Conservation (phyloP, 345 rosid genomes). For the Camelina neglecta region DNA sequence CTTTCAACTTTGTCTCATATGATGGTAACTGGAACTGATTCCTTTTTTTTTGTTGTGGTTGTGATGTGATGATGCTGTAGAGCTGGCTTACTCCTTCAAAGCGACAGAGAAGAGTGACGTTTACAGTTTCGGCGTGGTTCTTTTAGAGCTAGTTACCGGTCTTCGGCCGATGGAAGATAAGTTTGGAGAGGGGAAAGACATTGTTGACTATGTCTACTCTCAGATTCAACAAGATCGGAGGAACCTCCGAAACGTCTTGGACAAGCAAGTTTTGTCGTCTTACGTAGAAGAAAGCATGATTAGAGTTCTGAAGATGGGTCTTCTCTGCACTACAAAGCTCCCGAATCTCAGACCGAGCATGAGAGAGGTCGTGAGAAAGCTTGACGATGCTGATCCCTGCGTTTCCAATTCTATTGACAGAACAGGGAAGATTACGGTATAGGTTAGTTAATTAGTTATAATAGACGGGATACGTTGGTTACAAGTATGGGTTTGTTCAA, state of each 20-base stretch:
- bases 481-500: background rate
- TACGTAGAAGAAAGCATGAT: slow-evolving; percentile 62
- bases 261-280: slow-evolving; percentile 48
- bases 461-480: background rate
- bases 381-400: slow-evolving; percentile 69
- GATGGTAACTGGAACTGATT: background rate
- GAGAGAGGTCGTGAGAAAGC: slow-evolving; percentile 86
- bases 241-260: slow-evolving; percentile 62
- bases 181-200: slow-evolving; percentile 80
- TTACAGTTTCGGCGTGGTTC: slow-evolving; percentile 87
- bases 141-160: slow-evolving; percentile 68
- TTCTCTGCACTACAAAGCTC: slow-evolving; percentile 82
- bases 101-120: slow-evolving; percentile 83
- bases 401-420: slow-evolving; percentile 40
- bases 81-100: slow-evolving; percentile 76
- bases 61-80: slow-evolving; percentile 47
- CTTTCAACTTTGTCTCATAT: background rate
- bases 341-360: slow-evolving; percentile 74
- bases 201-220: slow-evolving; percentile 70
- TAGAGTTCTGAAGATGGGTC: slow-evolving; percentile 67
- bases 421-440: slow-evolving; percentile 37
- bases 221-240: slow-evolving; percentile 56
- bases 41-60: background rate
- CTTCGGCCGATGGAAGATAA: slow-evolving; percentile 66
- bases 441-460: slow-evolving; percentile 22